Evolutionary conservation across 2,329 filamentous ascomycete species (phyloP).

Genomic region (Cytospora piceae): DNA sequence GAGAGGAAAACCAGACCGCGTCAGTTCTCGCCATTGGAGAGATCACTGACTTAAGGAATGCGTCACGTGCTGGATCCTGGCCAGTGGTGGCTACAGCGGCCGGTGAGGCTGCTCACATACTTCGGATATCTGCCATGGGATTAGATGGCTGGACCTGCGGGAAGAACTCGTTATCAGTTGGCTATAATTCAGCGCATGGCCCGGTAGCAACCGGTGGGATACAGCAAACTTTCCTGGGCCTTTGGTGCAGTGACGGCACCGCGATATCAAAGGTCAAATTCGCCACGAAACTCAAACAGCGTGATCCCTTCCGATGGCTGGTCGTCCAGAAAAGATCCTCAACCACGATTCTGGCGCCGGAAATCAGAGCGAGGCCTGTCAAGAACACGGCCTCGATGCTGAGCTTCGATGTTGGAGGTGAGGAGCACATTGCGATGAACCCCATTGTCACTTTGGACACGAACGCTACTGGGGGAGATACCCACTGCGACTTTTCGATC

Average conservation of each 20-base stretch:
- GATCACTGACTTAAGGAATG: slow-evolving; percentile 47
- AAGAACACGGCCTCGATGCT: slow-evolving; percentile 30
- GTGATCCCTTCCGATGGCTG: slow-evolving; percentile 52
- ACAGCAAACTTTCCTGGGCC: slow-evolving; percentile 42
- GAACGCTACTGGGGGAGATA: slow-evolving; percentile 55
- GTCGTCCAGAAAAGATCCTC: slow-evolving; percentile 57
- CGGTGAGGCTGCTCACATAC: slow-evolving; percentile 61
- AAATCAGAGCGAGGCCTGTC: slow-evolving; percentile 48
- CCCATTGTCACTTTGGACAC: slow-evolving; percentile 57
- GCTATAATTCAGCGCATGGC: background rate
- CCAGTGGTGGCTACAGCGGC: slow-evolving; percentile 52
- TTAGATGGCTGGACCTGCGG: slow-evolving; percentile 60
- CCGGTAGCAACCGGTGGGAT: background rate
- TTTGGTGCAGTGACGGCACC: slow-evolving; percentile 57
- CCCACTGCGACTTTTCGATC: slow-evolving; percentile 68
- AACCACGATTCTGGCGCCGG: slow-evolving; percentile 57
- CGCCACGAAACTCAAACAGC: slow-evolving; percentile 43
- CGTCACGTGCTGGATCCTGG: slow-evolving; percentile 35
- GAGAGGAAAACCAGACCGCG: slow-evolving; percentile 38
- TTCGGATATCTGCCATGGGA: slow-evolving; percentile 58
- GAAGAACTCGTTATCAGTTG: slow-evolving; percentile 20
- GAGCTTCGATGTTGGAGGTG: slow-evolving; percentile 34
- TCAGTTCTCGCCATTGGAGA: slow-evolving; percentile 61
- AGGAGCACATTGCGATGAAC: slow-evolving; percentile 60
- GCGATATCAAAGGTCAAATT: slow-evolving; percentile 58